Conservation (phyloP, 2,329 filamentous ascomycete species). For the Diaporthe ilicicola region DNA sequence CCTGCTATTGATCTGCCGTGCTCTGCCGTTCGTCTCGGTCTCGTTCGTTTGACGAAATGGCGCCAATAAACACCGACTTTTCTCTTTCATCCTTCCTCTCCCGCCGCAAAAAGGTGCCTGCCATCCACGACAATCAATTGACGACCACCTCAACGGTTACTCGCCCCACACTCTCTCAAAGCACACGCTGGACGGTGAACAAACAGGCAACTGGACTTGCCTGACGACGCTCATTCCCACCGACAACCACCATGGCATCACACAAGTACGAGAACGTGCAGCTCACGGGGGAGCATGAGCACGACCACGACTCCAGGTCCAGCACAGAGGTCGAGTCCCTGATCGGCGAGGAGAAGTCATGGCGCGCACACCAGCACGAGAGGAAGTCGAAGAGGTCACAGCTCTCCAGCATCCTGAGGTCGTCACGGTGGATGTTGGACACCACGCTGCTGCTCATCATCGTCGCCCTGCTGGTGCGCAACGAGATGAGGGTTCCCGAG, state of each 20-base stretch:
- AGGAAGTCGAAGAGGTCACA: slow-evolving; percentile 36
- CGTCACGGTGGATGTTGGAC: slow-evolving; percentile 49
- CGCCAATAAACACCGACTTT: slow-evolving; percentile 3
- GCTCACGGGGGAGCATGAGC: slow-evolving; percentile 36
- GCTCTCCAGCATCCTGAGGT: slow-evolving; percentile 40
- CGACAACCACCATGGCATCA: slow-evolving; percentile 19
- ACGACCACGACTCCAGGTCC: slow-evolving; percentile 42
- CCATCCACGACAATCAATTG: not conserved
- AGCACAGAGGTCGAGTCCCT: slow-evolving; percentile 53
- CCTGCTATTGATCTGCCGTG: not conserved
- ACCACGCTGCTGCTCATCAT: slow-evolving; percentile 49
- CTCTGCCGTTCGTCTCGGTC: not conserved
- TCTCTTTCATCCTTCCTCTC: not conserved
- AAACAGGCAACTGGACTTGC: slow-evolving; percentile 26
- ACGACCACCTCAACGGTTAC: slow-evolving; percentile 13
- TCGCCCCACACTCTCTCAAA: not conserved
- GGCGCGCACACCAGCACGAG: slow-evolving; percentile 42
- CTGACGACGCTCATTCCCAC: slow-evolving; percentile 10
- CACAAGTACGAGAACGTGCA: slow-evolving; percentile 44
- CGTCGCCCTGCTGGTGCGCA: slow-evolving; percentile 45
- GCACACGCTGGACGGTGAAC: slow-evolving; percentile 26
- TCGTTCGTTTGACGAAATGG: slow-evolving; percentile 4
- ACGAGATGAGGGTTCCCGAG: slow-evolving; percentile 38
- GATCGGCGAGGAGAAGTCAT: slow-evolving; percentile 49
- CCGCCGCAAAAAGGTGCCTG: not conserved